Conservation (phyloP, 1,284 basidiomycete species). For the Rhodofomes roseus region DNA sequence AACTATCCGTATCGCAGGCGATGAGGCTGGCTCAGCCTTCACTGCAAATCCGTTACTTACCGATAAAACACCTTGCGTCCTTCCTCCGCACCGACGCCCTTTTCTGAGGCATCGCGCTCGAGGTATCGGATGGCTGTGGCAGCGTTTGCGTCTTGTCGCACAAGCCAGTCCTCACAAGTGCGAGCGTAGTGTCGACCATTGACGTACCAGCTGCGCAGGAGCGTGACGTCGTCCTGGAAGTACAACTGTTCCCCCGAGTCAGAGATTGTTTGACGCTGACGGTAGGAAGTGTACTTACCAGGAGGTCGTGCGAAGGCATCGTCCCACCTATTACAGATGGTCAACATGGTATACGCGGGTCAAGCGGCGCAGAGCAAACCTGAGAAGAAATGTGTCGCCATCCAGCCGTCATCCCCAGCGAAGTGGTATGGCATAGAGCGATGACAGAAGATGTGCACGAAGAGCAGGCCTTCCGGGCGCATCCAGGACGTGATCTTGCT, state of each 20-base stretch:
- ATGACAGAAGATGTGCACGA: constrained; percentile 80
- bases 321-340: constrained; percentile 43
- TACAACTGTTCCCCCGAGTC: constrained; percentile 40
- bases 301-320: constrained; percentile 67
- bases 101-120: constrained; percentile 43
- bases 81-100: constrained; percentile 46
- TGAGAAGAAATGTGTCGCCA: constrained; percentile 77
- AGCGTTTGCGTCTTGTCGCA: constrained; percentile 48
- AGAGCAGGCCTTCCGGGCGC: constrained; percentile 53
- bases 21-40: not conserved
- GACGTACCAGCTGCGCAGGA: constrained; percentile 61
- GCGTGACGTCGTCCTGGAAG: constrained; percentile 65
- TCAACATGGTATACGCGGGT: not conserved
- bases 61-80: constrained; percentile 62
- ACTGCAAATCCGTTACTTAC: constrained; percentile 24
- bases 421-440: constrained; percentile 69
- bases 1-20: constrained; percentile 32
- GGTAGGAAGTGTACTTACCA: constrained; percentile 35
- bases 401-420: constrained; percentile 71
- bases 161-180: constrained; percentile 71
- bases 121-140: constrained; percentile 50
- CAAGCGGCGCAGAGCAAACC: constrained; percentile 31
- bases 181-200: constrained; percentile 66
- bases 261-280: not conserved
- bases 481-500: constrained; percentile 71